Percentiles rank a stretch among this genome's conserved stretches.
These are phyloP conservation scores for Phytophthora tubulina DNA, from an alignment of 352 stramenopile genomes.

Conservation along the genomic window DNA sequence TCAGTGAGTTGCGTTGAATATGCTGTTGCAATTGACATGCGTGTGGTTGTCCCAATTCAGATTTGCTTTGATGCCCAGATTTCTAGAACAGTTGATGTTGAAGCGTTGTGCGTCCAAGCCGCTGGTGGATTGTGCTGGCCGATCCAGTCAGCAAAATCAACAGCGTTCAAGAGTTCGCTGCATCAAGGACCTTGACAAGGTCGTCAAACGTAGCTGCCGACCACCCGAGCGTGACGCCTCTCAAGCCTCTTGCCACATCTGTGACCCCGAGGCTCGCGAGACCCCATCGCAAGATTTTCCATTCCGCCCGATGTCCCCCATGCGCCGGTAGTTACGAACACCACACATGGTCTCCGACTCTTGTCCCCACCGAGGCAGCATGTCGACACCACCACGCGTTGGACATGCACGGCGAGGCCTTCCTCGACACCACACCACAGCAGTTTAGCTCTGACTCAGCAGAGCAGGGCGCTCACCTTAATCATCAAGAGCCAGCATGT, in stretches of 20 bases:
- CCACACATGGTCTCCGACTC: constrained; percentile 31
- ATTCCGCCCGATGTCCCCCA: constrained; percentile 4
- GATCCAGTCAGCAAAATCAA: constrained; percentile 21
- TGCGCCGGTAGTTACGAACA: constrained; percentile 6
- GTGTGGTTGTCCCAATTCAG: constrained; percentile 9
- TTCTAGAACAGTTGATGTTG: constrained; percentile 23
- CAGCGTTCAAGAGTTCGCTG: constrained; percentile 3
- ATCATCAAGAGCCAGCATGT: constrained; percentile 20
- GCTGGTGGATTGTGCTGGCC: constrained; percentile 33
- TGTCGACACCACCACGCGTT: constrained; percentile 6
- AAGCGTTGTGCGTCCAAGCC: constrained; percentile 16
- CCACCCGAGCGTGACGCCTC: constrained; percentile 9
- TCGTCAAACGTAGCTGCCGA: constrained; percentile 20
- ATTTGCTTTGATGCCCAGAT: not conserved
- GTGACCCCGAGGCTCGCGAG: constrained; percentile 1
- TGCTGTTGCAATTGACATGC: constrained; percentile 8
- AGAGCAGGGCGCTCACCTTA: not conserved
- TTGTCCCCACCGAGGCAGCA: constrained; percentile 6
- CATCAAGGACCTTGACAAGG: not conserved
- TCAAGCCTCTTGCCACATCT: constrained; percentile 5
- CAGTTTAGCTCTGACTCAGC: constrained; percentile 14
- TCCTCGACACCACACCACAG: not conserved
- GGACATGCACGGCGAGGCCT: not conserved
- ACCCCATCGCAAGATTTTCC: constrained; percentile 34
- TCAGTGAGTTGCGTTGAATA: not conserved